phyloP scores from a whole-genome alignment of 139 green algal species.

The Trebouxia sp. region DNA sequence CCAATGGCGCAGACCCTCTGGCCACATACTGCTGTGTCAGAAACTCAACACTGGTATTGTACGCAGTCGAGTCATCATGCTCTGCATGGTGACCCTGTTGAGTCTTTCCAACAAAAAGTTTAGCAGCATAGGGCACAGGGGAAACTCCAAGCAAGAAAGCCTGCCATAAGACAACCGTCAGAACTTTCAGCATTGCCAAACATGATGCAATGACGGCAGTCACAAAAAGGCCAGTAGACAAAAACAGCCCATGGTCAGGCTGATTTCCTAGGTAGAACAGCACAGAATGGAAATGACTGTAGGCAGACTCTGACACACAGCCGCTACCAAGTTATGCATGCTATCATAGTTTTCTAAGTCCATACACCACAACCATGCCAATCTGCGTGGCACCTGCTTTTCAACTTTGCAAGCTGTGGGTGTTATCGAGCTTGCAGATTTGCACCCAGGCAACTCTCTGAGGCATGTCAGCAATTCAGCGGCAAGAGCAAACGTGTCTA shows the following conservation, averaged over 20 bases:
- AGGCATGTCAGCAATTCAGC: not conserved
- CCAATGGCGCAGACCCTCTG: no score
- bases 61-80: no score
- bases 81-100: no score
- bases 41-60: no score
- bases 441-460: no score
- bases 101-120: no score
- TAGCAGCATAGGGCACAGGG: no score
- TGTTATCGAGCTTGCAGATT: not conserved
- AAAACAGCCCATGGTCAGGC: not conserved
- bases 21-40: no score
- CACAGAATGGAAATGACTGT: not conserved
- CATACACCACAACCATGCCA: not conserved
- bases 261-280: not conserved
- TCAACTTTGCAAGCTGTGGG: not conserved
- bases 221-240: not conserved
- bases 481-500: not conserved
- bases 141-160: no score
- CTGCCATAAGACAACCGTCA: constrained; percentile 1
- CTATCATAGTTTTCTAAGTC: not conserved
- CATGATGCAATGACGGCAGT: not conserved
- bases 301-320: not conserved
- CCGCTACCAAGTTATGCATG: constrained; percentile 9
- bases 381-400: not conserved
- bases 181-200: constrained; percentile 12